Evolutionary conservation across 176 grass and related monocot species (phyloP), one percentile per base, ranked within the genome.

Genomic region (Luzula sylvatica): DNA sequence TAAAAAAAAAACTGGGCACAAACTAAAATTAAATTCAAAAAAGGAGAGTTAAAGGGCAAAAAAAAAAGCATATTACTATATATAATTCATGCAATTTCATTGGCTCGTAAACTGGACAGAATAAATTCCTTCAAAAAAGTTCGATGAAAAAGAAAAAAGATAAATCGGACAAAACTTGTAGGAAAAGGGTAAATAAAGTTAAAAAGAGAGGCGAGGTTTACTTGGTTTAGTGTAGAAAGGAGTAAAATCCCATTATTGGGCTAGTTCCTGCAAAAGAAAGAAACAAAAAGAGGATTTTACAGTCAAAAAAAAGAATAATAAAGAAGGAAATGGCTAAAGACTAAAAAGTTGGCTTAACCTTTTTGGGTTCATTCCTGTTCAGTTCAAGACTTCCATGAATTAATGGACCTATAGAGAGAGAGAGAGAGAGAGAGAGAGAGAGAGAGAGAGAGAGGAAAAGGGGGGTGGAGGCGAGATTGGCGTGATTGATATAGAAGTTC

Each of bases 151-250:
- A 35, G 8, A 32, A 35, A 35, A 35, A 35, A 35, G 30, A 9
- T 2, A 35, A 42, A 26, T 44, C 16, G 8, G 42, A 12, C 26
- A 58, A 8, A 40, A 41, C 8, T 23, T 44, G 57, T 58, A 50
- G 56, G 51, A 20, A 38, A 24, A 66, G 14, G 44, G 18, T 19
- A 43, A 68, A 41, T 48, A 23, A 40, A 46, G 15, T 23, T 51
- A 13, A 32, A 65, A 49, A 43, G 18, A 46, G n/a, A 49, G 29
- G 24, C 20, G 19, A 43, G 13, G 20, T 75, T 69, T 72, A 60
- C 73, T 68, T 65, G 29, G 15, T 70, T 53, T 55, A 58, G 49
- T 77, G 68, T 23, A 29, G 65, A 47, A 44, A 23, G 23, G 32
- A 55, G 61, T 48, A 58, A 71, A 68, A 63, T 20, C 60, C 30